Percentiles rank a stretch among this genome's conserved stretches.
phyloP scores from a whole-genome alignment of 441 rosid genomes.

The Pelargonium cotyledonis region DNA sequence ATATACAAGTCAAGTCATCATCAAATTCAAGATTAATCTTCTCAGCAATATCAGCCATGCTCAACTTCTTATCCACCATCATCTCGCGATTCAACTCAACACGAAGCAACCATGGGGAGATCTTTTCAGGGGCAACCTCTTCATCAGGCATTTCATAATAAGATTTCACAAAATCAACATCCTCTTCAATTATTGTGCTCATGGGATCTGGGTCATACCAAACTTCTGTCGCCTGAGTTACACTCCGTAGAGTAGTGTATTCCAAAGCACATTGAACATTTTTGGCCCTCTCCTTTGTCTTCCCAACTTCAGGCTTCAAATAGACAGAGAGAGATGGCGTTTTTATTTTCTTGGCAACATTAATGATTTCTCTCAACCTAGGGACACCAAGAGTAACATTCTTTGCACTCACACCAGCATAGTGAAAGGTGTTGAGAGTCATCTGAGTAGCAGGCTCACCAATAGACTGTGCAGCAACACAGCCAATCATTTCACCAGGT shows the following conservation, averaged over 20 bases:
- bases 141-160: conserved; percentile 99
- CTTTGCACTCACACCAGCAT: conserved; percentile 99
- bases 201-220: conserved; percentile 98
- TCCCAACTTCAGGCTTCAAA: conserved; percentile 66
- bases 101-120: conserved; percentile 97
- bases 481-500: conserved; percentile 98
- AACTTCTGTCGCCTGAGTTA: conserved; percentile 93
- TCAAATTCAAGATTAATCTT: conserved; percentile 93
- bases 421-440: conserved; percentile 98
- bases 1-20: conserved; percentile 91
- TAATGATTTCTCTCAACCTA: conserved; percentile 90
- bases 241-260: conserved; percentile 95
- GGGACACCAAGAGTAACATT: conserved; percentile 99
- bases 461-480: conserved; percentile 99
- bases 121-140: conserved; percentile 84
- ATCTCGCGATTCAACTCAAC: conserved; percentile 96
- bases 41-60: conserved; percentile 97
- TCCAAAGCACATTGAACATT: conserved; percentile 95
- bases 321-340: conserved; percentile 92
- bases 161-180: conserved; percentile 83
- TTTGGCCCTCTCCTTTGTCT: conserved; percentile 92
- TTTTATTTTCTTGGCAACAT: conserved; percentile 92
- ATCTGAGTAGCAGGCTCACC: conserved; percentile 99
- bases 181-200: conserved; percentile 89
- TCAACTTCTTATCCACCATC: conserved; percentile 98